Evolutionary conservation across 2,329 filamentous ascomycete genomes (phyloP).

Genomic region (Fusarium torreyae): DNA sequence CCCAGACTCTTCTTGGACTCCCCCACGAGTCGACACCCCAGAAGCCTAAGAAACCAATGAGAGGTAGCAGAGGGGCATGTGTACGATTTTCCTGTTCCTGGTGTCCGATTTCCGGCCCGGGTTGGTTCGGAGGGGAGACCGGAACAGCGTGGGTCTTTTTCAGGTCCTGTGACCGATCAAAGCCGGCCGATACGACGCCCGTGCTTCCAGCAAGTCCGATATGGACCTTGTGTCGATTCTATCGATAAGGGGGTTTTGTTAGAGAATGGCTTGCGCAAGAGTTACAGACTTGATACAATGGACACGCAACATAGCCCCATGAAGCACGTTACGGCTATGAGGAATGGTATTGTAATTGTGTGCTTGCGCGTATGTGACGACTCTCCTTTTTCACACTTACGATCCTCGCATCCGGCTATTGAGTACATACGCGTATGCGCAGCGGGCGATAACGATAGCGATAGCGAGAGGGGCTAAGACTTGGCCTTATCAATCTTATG

Average conservation of each 20-base stretch:
- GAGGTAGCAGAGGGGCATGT: background rate
- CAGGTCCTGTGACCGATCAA: conserved; percentile 42
- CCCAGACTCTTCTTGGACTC: conserved; percentile 26
- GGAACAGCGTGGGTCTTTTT: conserved; percentile 38
- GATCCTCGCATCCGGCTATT: conserved; percentile 16
- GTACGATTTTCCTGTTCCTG: conserved; percentile 23
- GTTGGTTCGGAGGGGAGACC: conserved; percentile 44
- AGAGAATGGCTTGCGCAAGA: conserved; percentile 32
- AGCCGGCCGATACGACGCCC: conserved; percentile 40
- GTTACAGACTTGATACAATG: conserved; percentile 28
- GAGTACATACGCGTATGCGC: conserved; percentile 28
- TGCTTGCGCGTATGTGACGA: conserved; percentile 37
- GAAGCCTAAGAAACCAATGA: conserved; percentile 28
- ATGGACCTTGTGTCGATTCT: conserved; percentile 42
- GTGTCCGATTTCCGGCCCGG: conserved; percentile 43
- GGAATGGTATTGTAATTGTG: conserved; percentile 7
- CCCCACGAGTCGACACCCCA: conserved; percentile 9
- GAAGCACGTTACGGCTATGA: conserved; percentile 4
- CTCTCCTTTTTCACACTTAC: conserved; percentile 7
- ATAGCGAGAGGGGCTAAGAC: background rate
- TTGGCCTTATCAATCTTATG: conserved; percentile 49
- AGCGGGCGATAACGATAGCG: conserved; percentile 20
- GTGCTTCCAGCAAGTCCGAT: conserved; percentile 9
- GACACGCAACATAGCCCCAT: conserved; percentile 30
- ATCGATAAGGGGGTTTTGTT: conserved; percentile 14